Base-by-base conservation (phyloP, 2,329 filamentous ascomycete species). In the Venturia effusa region DNA sequence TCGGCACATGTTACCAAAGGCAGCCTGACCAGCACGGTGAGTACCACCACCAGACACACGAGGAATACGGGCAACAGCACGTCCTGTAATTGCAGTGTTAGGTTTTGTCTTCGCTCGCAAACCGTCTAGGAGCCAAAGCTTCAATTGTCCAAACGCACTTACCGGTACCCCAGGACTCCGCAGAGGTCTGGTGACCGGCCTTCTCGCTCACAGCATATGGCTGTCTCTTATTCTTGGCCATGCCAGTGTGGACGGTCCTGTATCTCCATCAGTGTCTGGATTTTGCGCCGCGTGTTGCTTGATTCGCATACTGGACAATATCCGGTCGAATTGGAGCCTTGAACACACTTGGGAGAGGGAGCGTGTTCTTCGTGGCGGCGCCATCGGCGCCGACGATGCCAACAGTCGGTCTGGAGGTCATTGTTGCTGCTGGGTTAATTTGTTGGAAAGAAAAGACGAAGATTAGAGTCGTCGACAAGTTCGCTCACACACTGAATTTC, bases 11-110 rank as follows among this genome's bases (percentile, higher is more conserved):
- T 99, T 99, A 91, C 94, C 94, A 82, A 97, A 99, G 74, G 94
- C 94, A 81, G 94, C 94, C 86, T 99, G 94, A 85, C 94, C 94
- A 78, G 94, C 94, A 86, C 94, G 93, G 88, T 99, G 94, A 80
- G 94, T 99, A 91, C 94, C 94, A 84, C 94, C 93, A 87, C 94
- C 94, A 78, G 94, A 97, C 80, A 99, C 94, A 97, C 94, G 94
- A 77, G 95, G 94, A 76, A 99, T 99, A 97, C 94, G 94, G 80
- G 94, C 95, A 77, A 99, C 94, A 81, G 94, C 94, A 83, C 94
- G 94, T 84, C 92, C 92, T 96, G 69, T 41, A 67, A 61, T 65
- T n/a, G 55, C 22, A 32, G 37, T 37, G 61, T 39, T 41, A 55
- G 48, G 51, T 54, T 24, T 54, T 64, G 64, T 62, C 59, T 59